Base-by-base conservation (phyloP, 2,329 filamentous ascomycete species). In the Sporothrix inflata region DNA sequence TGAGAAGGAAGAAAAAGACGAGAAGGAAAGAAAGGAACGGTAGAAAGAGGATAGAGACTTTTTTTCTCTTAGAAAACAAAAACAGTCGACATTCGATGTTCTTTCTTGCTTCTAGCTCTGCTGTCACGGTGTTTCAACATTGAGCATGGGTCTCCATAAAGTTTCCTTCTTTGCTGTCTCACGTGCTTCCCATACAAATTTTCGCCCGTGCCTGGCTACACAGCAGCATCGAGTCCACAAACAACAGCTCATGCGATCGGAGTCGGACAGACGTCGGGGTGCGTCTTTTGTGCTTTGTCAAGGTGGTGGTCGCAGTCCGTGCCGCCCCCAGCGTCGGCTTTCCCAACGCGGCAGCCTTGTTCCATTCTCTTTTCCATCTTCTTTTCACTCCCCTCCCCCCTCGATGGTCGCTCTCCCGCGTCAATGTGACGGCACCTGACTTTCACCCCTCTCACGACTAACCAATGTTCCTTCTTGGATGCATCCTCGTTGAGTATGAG, bases 371-470 rank as follows among this genome's bases (percentile, higher is more conserved):
- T 12, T 3, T 12, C 19, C 53, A 0, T 57, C 3, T 57, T 55
- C 7, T 55, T 34, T 47, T 6, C 42, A 47, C 19, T 12, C 30
- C n/a, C 4, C 57, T 7, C 1, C 24, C 9, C n/a, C n/a, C 34
- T 40, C 34, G 7, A 30, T 21, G 4, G 6, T 21, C 5, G 2
- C 19, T n/a, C 16, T 67, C 34, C 57, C 38, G 57, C 57, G 57
- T 67, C 63, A 51, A 67, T 67, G 42, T 51, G 45, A 51, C 45
- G 27, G 63, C 63, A 67, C 45, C 45, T 67, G 63, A 67, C 42
- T 21, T 49, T 51, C 8, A 12, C 45, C 19, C 24, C 9, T 38
- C 14, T 27, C 53, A 30, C 34, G 42, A 47, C 42, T 12, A 47
- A 5, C 42, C 57, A 34, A 12, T n/a, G n/a, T 4, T 1, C 2